Evolutionary conservation across 2,329 filamentous ascomycete species (phyloP), one percentile per base, ranked within the genome.

Genomic region (Epichloe brachyelytri): DNA sequence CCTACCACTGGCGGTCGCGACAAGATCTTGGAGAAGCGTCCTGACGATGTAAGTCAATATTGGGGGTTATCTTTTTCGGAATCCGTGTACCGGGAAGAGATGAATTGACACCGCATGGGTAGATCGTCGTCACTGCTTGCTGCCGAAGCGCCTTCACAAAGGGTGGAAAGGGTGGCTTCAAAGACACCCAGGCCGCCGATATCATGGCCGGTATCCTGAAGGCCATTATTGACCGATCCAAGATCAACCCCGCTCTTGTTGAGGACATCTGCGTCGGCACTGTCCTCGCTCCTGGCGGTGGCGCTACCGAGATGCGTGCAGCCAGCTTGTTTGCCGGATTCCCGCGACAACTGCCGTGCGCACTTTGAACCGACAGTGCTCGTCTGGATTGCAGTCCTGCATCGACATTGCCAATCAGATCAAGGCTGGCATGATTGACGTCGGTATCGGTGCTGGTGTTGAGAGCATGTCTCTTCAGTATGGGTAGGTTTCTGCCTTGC

Each of bases 391-490:
- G 33, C 89, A 96, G 70, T 91, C 93, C 22, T 88, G 88, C 63
- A 85, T 93, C 54, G 91, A 97, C 67, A 85, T 97, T 63, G 91
- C 91, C 59, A 95, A 97, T 74, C 87, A 88, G 60, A 94, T 98
- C 71, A 81, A 80, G 63, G 67, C 81, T 5, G 93, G 90, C 62
- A 95, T 95, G 86, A 97, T 97, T 63, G 91, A 97, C 58, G 72
- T 97, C 56, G 93, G 93, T 60, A 82, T 97, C 59, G 93, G 91
- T 59, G 90, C 90, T 19, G 93, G 93, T 63, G 89, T 95, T 22
- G 93, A 98, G 80, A 93, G 86, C 75, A 98, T 98, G 93, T 87
- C 81, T 63, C 77, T 77, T 52, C 86, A 96, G 65, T 97, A 97
- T 67, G 93, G 91, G 82, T 86, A 73, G 60, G 79, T 69, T 36